phyloP scores from a whole-genome alignment of 2,329 filamentous ascomycete species.

The Grosmannia clavigera region DNA sequence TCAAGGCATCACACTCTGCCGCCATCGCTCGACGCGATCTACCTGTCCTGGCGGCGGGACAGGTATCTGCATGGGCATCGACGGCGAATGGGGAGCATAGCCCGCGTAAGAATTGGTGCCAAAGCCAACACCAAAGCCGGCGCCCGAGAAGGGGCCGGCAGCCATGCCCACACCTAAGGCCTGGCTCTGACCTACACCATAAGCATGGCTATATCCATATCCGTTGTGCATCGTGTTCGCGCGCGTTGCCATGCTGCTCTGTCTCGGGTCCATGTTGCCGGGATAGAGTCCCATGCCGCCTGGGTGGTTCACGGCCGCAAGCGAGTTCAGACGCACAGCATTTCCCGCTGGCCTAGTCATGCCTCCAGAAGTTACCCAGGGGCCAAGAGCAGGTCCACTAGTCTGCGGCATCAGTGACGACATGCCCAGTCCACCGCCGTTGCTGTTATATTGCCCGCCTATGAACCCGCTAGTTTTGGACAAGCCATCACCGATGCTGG shows the following conservation, averaged over 20 bases:
- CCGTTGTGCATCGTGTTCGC: background rate
- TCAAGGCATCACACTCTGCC: conserved; percentile 17
- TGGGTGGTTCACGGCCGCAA: background rate
- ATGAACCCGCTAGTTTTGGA: conserved; percentile 31
- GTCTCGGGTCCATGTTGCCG: background rate
- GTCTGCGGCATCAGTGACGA: background rate
- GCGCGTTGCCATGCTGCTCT: background rate
- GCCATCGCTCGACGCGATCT: conserved; percentile 23
- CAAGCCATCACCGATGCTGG: background rate
- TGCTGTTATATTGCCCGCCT: conserved; percentile 43
- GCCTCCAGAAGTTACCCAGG: conserved; percentile 1
- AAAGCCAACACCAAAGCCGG: background rate
- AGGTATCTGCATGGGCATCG: conserved; percentile 10
- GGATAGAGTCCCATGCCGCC: background rate
- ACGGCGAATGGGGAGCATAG: conserved; percentile 4
- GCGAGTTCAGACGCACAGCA: background rate
- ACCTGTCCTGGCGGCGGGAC: conserved; percentile 14
- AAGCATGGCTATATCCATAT: background rate
- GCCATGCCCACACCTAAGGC: background rate
- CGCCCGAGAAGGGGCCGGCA: background rate
- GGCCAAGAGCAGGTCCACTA: background rate
- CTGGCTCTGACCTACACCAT: background rate
- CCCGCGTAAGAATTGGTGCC: conserved; percentile 3
- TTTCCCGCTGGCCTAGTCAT: background rate
- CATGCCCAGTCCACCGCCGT: conserved; percentile 19